phyloP scores from a whole-genome alignment of 2,329 filamentous ascomycete species.

The Onygena corvina region DNA sequence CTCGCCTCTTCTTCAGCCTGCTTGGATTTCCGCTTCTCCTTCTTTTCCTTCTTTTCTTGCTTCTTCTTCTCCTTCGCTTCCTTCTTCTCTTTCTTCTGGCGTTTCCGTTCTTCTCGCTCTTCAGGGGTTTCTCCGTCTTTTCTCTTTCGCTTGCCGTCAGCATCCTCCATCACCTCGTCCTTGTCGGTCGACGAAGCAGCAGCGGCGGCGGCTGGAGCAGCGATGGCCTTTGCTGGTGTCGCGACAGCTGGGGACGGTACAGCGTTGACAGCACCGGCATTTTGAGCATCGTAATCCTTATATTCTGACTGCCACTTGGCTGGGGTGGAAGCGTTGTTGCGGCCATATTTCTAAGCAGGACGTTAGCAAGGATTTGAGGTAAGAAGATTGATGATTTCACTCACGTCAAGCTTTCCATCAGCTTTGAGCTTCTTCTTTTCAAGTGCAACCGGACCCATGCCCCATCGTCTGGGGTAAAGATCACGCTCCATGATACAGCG shows the following conservation, averaged over 20 bases:
- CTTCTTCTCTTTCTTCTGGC: constrained; percentile 44
- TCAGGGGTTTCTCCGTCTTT: constrained; percentile 45
- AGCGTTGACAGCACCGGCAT: constrained; percentile 16
- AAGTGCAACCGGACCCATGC: constrained; percentile 77
- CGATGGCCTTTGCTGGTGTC: constrained; percentile 37
- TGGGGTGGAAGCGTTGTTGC: constrained; percentile 82
- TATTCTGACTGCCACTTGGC: constrained; percentile 87
- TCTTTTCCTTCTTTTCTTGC: constrained; percentile 45
- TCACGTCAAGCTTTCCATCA: constrained; percentile 80
- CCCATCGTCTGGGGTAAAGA: constrained; percentile 93
- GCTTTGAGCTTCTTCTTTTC: constrained; percentile 99
- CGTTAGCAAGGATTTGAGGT: constrained; percentile 24
- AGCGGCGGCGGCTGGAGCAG: constrained; percentile 30
- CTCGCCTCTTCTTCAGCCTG: constrained; percentile 54
- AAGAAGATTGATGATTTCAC: constrained; percentile 17
- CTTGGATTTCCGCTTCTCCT: constrained; percentile 47
- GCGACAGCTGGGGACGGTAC: constrained; percentile 24
- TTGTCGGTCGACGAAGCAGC: constrained; percentile 20
- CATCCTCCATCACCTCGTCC: constrained; percentile 29
- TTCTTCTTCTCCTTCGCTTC: constrained; percentile 60
- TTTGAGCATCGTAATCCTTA: constrained; percentile 63
- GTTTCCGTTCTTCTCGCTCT: constrained; percentile 39
- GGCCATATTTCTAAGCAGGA: constrained; percentile 62
- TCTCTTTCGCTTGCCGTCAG: constrained; percentile 43
- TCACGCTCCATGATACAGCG: constrained; percentile 99